Evolutionary conservation across 352 stramenopile genomes (phyloP), one percentile per base, ranked within the genome.

Genomic region (Phytophthora kernoviae): DNA sequence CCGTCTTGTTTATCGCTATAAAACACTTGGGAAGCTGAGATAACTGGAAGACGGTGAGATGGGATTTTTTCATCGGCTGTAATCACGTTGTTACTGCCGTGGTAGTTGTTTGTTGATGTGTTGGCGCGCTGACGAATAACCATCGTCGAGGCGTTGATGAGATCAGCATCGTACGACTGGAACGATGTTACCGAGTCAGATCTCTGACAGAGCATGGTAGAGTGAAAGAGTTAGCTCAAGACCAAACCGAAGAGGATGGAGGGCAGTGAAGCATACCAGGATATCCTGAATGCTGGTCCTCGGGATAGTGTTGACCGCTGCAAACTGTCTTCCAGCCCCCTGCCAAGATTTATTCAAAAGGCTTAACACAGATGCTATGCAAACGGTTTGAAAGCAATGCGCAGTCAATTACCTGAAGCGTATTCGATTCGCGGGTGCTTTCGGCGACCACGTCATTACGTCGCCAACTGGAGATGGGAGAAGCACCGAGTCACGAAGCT

Each of bases 101-200:
- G 6, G 15, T 45, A n/a, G 22, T 15, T 41, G 32, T 34, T 67
- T 22, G 44, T 47, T 37, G 70, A 58, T 10, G 49, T 64, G 24
- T 36, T 73, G 9, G 54, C 43, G 0, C 80, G 77, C 36, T 85
- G 75, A 2, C 70, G 69, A 15, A 91, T 72, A 10, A 83, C 39
- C 42, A 89, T 88, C 0, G 77, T 62, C 10, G 79, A 88, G 6
- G 81, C 65, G 24, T 77, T 83, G 34, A 91, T 73, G 10, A 91
- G 54, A 27, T 84, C 74, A 6, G 75, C 65, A 27, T 88, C 73
- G 47, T 89, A 88, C 5, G 70, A 67, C 9, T 71, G 57, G 42
- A 69, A 58, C 22, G 63, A 51, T 21, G 65, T 63, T 17, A 68
- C 36, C 3, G 72, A 68, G 24, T 75, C 68, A 7, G 54, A 68